Conservation (phyloP, 2,329 filamentous ascomycete genomes). For the Colletotrichum siamense region DNA sequence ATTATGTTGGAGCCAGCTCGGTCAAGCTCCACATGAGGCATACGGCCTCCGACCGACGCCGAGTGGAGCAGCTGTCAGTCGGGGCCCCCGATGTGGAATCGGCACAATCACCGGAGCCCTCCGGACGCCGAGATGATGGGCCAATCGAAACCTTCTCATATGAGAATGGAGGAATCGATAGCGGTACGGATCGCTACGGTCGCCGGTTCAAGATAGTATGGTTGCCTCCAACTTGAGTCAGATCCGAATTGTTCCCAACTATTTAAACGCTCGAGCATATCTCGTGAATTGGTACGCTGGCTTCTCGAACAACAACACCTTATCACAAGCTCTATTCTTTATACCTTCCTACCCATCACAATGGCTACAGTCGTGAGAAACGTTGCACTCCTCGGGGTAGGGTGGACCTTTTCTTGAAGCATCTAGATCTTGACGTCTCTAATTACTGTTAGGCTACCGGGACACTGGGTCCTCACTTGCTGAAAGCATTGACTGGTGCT, state of each 20-base stretch:
- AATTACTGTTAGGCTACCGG: background rate
- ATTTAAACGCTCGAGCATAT: background rate
- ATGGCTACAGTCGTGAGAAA: background rate
- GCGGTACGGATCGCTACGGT: background rate
- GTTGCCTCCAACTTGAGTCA: accelerated
- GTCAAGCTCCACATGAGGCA: background rate
- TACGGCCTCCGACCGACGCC: background rate
- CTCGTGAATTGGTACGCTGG: accelerated
- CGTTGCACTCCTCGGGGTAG: background rate
- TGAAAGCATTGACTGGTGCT: background rate
- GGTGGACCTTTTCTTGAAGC: background rate
- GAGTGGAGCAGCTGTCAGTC: background rate
- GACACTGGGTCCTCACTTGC: background rate
- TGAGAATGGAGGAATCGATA: background rate
- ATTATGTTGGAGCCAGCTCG: background rate
- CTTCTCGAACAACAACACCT: accelerated
- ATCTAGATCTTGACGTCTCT: background rate
- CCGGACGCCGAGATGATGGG: background rate
- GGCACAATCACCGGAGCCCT: background rate
- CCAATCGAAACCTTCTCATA: background rate
- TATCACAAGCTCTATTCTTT: background rate
- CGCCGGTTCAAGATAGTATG: background rate
- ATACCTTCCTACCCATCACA: accelerated
- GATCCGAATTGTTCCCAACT: background rate
- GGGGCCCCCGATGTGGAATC: background rate